These are phyloP conservation scores for Chrysosporium keratinophilum DNA, from an alignment of 2,329 filamentous ascomycete genomes.

Conservation along the genomic window DNA sequence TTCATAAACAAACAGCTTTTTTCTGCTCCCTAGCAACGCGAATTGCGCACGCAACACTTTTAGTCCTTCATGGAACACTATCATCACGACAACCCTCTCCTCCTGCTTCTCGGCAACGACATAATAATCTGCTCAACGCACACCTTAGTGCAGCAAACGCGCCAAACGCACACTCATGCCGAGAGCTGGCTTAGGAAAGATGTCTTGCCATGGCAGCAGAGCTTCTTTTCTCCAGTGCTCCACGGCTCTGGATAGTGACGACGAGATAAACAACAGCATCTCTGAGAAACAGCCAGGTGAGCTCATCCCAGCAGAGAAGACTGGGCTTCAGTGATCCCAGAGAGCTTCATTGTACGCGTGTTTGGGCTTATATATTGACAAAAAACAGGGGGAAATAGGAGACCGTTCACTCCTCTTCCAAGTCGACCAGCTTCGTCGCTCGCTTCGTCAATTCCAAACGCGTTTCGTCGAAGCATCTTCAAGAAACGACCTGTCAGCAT, in stretches of 20 bases:
- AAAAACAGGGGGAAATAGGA: not conserved
- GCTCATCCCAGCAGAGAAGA: not conserved
- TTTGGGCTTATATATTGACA: not conserved
- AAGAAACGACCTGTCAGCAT: constrained; percentile 23
- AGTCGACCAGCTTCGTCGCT: constrained; percentile 1
- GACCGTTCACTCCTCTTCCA: not conserved
- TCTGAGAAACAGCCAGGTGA: constrained; percentile 7
- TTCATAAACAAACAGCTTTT: not conserved
- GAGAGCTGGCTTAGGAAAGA: not conserved
- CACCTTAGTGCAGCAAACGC: not conserved
- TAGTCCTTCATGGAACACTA: constrained; percentile 4
- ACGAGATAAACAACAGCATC: constrained; percentile 3
- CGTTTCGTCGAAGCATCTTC: not conserved
- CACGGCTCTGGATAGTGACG: constrained; percentile 3
- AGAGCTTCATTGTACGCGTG: not conserved
- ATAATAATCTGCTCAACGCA: not conserved
- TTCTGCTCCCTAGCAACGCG: not conserved
- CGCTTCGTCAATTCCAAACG: constrained; percentile 5
- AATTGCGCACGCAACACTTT: not conserved
- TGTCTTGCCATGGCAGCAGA: constrained; percentile 10
- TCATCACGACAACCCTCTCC: not conserved
- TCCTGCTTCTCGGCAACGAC: not conserved
- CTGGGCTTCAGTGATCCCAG: not conserved
- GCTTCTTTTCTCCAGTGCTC: constrained; percentile 11
- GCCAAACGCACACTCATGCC: not conserved